Conservation (phyloP, 1,139 yeast species). For the Yamadazyma triangularis region DNA sequence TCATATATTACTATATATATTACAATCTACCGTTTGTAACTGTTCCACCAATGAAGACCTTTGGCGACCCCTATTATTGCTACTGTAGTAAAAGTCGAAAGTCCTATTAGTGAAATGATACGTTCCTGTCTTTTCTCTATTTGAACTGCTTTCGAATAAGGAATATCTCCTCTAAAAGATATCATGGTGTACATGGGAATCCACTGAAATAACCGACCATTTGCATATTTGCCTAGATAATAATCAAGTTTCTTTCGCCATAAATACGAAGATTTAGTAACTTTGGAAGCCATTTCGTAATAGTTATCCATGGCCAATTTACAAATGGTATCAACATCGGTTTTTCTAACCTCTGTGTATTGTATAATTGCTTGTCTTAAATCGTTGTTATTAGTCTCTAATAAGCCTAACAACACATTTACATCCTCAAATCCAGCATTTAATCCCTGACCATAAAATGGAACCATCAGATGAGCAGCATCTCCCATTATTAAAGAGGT, state of each 20-base stretch:
- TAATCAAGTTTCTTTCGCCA: slow-evolving; percentile 68
- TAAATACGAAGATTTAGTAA: slow-evolving; percentile 58
- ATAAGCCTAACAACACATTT: slow-evolving; percentile 53
- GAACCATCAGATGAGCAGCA: slow-evolving; percentile 97
- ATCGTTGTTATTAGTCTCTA: slow-evolving; percentile 42
- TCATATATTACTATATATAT: no score
- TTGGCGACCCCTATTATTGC: slow-evolving; percentile 15
- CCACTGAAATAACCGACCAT: slow-evolving; percentile 55
- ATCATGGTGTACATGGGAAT: slow-evolving; percentile 90
- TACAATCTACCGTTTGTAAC: neutral
- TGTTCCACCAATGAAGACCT: slow-evolving; percentile 12
- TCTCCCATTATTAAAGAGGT: slow-evolving; percentile 76
- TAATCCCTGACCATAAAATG: slow-evolving; percentile 97
- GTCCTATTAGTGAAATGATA: slow-evolving; percentile 31
- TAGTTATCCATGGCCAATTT: slow-evolving; percentile 79
- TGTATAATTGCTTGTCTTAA: slow-evolving; percentile 48
- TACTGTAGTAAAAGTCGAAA: slow-evolving; percentile 8
- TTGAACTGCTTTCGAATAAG: slow-evolving; percentile 68
- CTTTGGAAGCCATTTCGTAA: slow-evolving; percentile 83
- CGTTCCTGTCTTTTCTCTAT: slow-evolving; percentile 47
- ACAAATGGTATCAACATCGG: slow-evolving; percentile 71
- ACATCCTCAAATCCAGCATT: slow-evolving; percentile 95
- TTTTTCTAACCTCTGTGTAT: slow-evolving; percentile 55
- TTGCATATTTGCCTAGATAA: slow-evolving; percentile 47
- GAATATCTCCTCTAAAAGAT: slow-evolving; percentile 78